Conservation (phyloP, 2,329 filamentous ascomycete species). For the Camptophora hylomeconis region DNA sequence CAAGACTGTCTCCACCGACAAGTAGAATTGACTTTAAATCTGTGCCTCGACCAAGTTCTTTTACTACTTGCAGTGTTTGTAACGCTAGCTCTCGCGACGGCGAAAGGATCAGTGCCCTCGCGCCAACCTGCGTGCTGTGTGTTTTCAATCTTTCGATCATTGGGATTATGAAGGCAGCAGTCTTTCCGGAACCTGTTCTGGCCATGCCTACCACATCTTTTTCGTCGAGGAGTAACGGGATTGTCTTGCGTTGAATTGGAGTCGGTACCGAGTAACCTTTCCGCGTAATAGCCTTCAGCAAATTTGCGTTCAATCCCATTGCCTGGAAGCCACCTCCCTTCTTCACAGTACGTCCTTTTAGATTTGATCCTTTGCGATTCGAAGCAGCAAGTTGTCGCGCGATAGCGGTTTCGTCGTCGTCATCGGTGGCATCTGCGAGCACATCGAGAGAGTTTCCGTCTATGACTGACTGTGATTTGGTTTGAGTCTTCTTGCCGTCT, state of each 20-base stretch:
- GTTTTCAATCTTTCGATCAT: conserved; percentile 90
- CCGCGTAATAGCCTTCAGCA: conserved; percentile 79
- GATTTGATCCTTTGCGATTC: conserved; percentile 69
- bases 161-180: conserved; percentile 92
- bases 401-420: conserved; percentile 76
- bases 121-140: conserved; percentile 76
- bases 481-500: conserved; percentile 16
- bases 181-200: conserved; percentile 96
- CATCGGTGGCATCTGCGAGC: conserved; percentile 38
- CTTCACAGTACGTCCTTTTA: conserved; percentile 77
- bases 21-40: conserved; percentile 82
- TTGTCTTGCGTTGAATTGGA: conserved; percentile 92
- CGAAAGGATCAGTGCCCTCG: conserved; percentile 75
- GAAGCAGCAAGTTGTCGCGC: conserved; percentile 73
- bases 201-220: conserved; percentile 99
- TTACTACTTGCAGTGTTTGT: conserved; percentile 91
- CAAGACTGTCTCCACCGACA: conserved; percentile 87
- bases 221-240: conserved; percentile 75
- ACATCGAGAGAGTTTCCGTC: conserved; percentile 20
- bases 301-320: conserved; percentile 72
- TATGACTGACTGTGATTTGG: too few species aligned
- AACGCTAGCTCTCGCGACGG: conserved; percentile 88
- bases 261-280: conserved; percentile 96
- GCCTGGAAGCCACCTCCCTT: conserved; percentile 95
- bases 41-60: conserved; percentile 80